Evolutionary conservation across 2,329 filamentous ascomycete genomes (phyloP).

Genomic region (Epichloe bromicola): DNA sequence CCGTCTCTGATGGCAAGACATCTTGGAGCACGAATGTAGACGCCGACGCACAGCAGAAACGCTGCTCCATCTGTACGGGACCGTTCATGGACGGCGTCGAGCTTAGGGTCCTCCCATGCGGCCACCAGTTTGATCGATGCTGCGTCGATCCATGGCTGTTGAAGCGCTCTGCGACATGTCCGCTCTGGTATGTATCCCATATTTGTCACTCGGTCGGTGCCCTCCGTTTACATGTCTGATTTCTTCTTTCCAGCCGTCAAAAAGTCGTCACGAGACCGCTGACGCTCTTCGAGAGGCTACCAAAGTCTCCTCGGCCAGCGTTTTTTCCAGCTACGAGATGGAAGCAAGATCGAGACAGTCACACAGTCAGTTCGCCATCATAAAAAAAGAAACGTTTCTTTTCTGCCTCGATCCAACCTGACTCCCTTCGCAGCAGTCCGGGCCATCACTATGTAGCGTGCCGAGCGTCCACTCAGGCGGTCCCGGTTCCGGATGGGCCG

Average conservation of each 20-base stretch:
- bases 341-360: background rate
- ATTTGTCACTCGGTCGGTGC: no score
- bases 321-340: background rate
- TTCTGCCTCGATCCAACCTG: no score
- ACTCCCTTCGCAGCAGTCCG: background rate
- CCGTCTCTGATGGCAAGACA: background rate
- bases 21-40: background rate
- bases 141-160: constrained; percentile 4
- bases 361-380: background rate
- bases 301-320: background rate
- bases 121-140: constrained; percentile 1
- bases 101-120: constrained; percentile 2
- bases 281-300: background rate
- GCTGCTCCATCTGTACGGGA: constrained; percentile 4
- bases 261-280: background rate
- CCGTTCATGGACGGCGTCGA: constrained; percentile 1
- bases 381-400: accelerated
- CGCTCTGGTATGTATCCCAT: background rate
- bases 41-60: background rate
- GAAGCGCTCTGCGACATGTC: constrained; percentile 2
- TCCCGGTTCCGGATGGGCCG: background rate
- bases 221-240: no score
- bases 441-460: background rate
- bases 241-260: background rate
- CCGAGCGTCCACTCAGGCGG: constrained; percentile 1